Base-by-base conservation (phyloP, 805 yeast species). In the Metschnikowia bowlesiae region DNA sequence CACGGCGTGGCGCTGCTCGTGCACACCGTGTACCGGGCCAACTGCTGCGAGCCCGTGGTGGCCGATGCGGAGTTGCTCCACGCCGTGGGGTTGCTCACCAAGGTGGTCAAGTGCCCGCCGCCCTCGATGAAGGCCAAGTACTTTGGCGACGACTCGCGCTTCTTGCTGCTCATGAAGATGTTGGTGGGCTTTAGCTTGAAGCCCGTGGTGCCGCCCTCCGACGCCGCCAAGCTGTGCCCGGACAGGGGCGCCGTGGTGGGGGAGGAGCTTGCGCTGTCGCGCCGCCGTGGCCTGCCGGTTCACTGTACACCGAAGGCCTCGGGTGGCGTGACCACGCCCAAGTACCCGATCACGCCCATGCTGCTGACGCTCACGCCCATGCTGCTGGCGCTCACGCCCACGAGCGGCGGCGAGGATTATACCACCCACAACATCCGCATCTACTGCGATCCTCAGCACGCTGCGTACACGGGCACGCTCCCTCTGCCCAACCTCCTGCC, bases 71-170 rank as follows among this genome's bases (percentile, higher is more conserved):
- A 56, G 44, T 56, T 54, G 9, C 50, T 51, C 48, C 48, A 8
- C 50, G 57, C 55, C 13, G 54, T 57, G 16, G 38, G 49, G 14
- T 64, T 67, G 43, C 64, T 68, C 55, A 51, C 61, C 39, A 73
- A 72, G 57, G 70, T 73, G 30, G 60, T 73, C 53, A 71, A 73
- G 50, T 68, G 72, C 52, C 77, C 77, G 7, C 82, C 82, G 33
- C 72, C 75, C 35, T 69, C 78, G 14, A 63, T 76, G 53, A 74
- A 73, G 59, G 59, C 68, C 46, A 78, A 75, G 61, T 78, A 75
- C 60, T 74, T 73, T 58, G 64, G 66, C 53, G 70, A 70, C 36
- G 61, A 58, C 40, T 64, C 67, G 42, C 70, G 69, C 52, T 65
- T 65, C 56, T 62, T 67, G 46, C 61, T 62, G 45, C 64, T 70